Percentiles rank a stretch among this genome's conserved stretches.
Conservation (phyloP, 2,329 filamentous ascomycete species). For the Colletotrichum ledebouriae region DNA sequence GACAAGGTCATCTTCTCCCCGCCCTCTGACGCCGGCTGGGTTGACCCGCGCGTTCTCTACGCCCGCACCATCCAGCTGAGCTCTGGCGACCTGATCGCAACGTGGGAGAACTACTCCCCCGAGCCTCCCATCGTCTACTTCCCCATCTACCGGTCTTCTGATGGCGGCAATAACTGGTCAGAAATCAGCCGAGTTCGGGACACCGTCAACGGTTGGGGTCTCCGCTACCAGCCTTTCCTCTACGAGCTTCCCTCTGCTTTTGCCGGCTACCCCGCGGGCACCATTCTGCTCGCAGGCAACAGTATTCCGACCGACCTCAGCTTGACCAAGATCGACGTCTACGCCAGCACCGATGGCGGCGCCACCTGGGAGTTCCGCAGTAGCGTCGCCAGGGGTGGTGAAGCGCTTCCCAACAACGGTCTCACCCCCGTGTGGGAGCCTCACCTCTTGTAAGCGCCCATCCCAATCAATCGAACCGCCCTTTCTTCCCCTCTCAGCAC, state of each 20-base stretch:
- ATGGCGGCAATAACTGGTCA: constrained; percentile 71
- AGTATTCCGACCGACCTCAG: constrained; percentile 72
- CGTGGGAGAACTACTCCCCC: constrained; percentile 69
- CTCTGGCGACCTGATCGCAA: constrained; percentile 62
- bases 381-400: constrained; percentile 73
- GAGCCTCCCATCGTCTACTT: constrained; percentile 68
- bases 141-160: constrained; percentile 65
- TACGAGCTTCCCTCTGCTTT: constrained; percentile 72
- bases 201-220: constrained; percentile 72
- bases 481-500: too few relatives aligned
- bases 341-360: constrained; percentile 73
- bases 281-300: constrained; percentile 73
- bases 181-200: constrained; percentile 74
- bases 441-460: constrained; percentile 63
- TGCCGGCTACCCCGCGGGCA: constrained; percentile 71
- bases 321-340: constrained; percentile 76
- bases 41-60: constrained; percentile 59
- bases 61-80: constrained; percentile 59
- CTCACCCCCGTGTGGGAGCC: constrained; percentile 81
- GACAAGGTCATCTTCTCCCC: constrained; percentile 58
- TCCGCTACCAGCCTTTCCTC: constrained; percentile 78
- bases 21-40: constrained; percentile 56
- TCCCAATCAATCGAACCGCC: not conserved
- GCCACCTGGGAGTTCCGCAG: constrained; percentile 76
- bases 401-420: constrained; percentile 73